phyloP scores from a whole-genome alignment of 306 rosid species.

The Canavalia ensiformis region DNA sequence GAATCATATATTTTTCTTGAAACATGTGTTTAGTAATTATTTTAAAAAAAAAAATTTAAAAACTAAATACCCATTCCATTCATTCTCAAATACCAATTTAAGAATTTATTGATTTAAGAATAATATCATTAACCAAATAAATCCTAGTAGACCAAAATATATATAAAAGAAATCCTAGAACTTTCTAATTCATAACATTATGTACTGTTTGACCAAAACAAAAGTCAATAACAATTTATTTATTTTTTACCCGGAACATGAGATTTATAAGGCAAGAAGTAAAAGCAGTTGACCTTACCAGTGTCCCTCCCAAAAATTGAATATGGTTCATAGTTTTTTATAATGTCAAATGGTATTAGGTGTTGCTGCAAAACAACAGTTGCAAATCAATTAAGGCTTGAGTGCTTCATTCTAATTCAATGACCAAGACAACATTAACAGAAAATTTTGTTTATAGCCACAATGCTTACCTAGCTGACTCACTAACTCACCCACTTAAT shows the following conservation, averaged over 20 bases:
- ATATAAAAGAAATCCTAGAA: neutral
- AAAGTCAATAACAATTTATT: constrained; percentile 21
- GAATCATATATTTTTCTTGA: too few species aligned
- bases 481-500: constrained; percentile 55
- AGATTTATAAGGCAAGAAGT: constrained; percentile 1
- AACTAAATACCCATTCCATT: too few species aligned
- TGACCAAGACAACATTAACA: constrained; percentile 44
- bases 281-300: constrained; percentile 38
- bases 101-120: too few species aligned
- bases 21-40: too few species aligned
- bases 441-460: constrained; percentile 21
- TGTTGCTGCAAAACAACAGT: constrained; percentile 57
- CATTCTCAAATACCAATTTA: too few species aligned
- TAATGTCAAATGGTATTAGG: constrained; percentile 62
- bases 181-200: neutral
- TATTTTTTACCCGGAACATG: neutral
- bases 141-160: too few species aligned
- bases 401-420: constrained; percentile 61
- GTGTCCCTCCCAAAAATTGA: neutral
- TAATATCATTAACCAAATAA: too few species aligned
- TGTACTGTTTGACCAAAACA: neutral
- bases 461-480: constrained; percentile 56
- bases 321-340: constrained; percentile 14
- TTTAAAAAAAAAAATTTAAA: too few species aligned
- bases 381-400: constrained; percentile 39